Base-by-base conservation (phyloP, 2,329 filamentous ascomycete genomes). In the Diaporthe vaccinii region DNA sequence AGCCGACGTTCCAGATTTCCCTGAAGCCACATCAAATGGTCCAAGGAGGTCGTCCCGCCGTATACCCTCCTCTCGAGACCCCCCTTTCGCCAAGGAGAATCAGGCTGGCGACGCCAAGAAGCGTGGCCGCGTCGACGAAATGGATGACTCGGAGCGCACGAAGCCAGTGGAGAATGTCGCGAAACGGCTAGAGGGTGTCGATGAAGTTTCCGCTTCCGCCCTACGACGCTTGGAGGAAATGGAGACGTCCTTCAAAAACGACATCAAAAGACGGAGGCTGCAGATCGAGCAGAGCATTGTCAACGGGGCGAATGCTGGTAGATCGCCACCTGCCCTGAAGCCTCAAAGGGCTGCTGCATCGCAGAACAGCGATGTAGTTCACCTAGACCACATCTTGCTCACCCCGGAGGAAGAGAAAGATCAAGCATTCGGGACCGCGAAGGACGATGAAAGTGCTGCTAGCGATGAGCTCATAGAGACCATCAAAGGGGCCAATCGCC, bases 401-500 rank as follows among this genome's bases (percentile, higher is more conserved):
- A 79, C 77, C 7, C 71, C 79, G 4, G 80, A 80, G 0, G 78
- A 78, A 8, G 78, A 82, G 49, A 65, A 78, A 12, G 74, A 75
- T 4, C 74, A 75, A 1, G 74, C 67, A 17, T 62, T 28, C 25
- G 74, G 70, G 1, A 67, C 76, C 9, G 12, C 44, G 4, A 8
- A 77, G 25, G 76, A 76, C 20, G 77, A 78, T 6, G 74, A 59
- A 6, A 76, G 78, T 6, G 80, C 80, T 2, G 73, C 58, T 2
- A 75, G 28, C 4, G 65, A 71, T 0, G 70, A n/a, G 25, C 31
- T 51, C 14, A 82, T 82, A 0, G 69, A 71, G 1, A 75, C 79
- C 0, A 83, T 86, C 15, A 82, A 85, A n/a, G 85, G 84, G 1
- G 84, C 86, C 3, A 87, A 88, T 12, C 87, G 95, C 73, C 90